Evolutionary conservation across 768 basidiomycete species (phyloP), one percentile per base, ranked within the genome.

Genomic region (Rhodotorula taiwanensis): DNA sequence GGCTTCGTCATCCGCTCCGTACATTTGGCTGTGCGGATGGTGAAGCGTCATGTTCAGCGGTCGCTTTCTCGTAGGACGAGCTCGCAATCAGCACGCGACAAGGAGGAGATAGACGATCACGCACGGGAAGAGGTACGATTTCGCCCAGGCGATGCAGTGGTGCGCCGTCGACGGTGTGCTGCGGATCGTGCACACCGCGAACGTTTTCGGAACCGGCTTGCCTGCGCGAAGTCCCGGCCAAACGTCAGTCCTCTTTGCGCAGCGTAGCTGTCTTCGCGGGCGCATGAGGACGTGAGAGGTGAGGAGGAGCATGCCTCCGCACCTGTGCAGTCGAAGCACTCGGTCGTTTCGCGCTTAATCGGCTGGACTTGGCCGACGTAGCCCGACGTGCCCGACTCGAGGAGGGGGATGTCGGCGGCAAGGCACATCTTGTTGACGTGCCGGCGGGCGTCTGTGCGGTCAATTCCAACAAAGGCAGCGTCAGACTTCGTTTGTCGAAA

Each of bases 351-450:
- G 90, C 94, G 91, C 80, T 90, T 90, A 48, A 98, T 79, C 27
- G 95, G 94, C 66, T 95, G 93, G 0, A 97, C 94, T 74, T 99
- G 95, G 18, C 95, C 95, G 10, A 95, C 81, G 74, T 97, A 99
- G 0, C 95, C 95, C 8, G 91, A 90, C 4, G 95, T 98, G 5
- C 95, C 95, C 14, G 89, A 92, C 73, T 99, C 95, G 27, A 99
- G 89, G 11, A 97, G 80, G 0, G 93, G 93, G 0, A 94, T 83
- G 56, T 82, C 80, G 7, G 88, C 89, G 2, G 94, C 91, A 80
- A 95, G 87, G 75, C 95, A 98, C 86, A 99, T 92, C 74, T 86
- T 87, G 79, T 98, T 98, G 52, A 98, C 92, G 74, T 98, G 94
- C 74, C 90, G 79, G 51, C 92, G 84, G 11, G 94, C 93, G 75